phyloP scores from a whole-genome alignment of 2,329 filamentous ascomycete genomes.

The Lasiodiplodia sp. region DNA sequence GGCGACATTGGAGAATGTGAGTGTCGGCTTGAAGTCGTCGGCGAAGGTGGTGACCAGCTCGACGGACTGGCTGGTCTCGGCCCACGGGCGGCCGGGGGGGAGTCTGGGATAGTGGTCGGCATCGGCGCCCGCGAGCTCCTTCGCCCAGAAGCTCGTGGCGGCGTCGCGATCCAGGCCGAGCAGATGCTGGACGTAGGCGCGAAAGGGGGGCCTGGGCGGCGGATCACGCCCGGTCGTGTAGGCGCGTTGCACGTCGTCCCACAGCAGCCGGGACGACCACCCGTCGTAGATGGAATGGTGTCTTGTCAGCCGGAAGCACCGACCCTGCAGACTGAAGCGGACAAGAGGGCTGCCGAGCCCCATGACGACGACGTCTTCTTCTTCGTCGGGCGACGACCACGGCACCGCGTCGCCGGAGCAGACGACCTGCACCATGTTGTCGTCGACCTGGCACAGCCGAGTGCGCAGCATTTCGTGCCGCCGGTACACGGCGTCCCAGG shows the following conservation, averaged over 20 bases:
- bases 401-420: background rate
- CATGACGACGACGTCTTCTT: background rate
- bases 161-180: background rate
- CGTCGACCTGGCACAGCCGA: constrained; percentile 5
- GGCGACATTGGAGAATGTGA: constrained; percentile 44
- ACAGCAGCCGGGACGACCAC: background rate
- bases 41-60: background rate
- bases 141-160: background rate
- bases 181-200: background rate
- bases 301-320: background rate
- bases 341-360: background rate
- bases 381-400: constrained; percentile 1
- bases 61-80: background rate
- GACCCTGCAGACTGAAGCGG: constrained; percentile 1
- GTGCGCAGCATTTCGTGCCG: constrained; percentile 4
- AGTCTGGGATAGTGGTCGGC: background rate
- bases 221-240: background rate
- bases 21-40: background rate
- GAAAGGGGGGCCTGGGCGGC: background rate
- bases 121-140: background rate
- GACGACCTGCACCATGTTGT: background rate
- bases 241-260: background rate
- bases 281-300: constrained; percentile 23
- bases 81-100: background rate
- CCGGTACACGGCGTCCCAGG: background rate